These are phyloP conservation scores for Tolypocladium pustulatum DNA, from an alignment of 2,329 filamentous ascomycete genomes.

Conservation along the genomic window DNA sequence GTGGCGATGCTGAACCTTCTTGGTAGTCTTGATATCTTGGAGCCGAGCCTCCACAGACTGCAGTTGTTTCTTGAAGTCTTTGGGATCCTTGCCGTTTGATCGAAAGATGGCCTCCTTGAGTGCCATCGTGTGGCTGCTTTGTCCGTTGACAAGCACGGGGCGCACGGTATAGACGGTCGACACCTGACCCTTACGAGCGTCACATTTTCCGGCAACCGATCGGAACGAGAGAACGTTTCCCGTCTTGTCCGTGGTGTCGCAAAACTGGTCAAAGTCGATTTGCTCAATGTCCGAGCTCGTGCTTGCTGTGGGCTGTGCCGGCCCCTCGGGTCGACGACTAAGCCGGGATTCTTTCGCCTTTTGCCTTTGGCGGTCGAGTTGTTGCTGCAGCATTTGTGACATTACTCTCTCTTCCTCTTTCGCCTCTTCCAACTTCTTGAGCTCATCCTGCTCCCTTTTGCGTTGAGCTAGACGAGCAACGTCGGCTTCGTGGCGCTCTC, in stretches of 20 bases:
- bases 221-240: slow-evolving; percentile 59
- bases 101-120: slow-evolving; percentile 61
- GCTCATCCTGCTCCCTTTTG: slow-evolving; percentile 41
- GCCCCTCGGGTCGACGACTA: slow-evolving; percentile 40
- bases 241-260: slow-evolving; percentile 50
- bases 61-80: slow-evolving; percentile 64
- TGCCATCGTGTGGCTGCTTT: slow-evolving; percentile 53
- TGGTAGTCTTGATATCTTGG: slow-evolving; percentile 63
- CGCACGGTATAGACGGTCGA: slow-evolving; percentile 64
- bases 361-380: slow-evolving; percentile 56
- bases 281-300: slow-evolving; percentile 17
- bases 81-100: slow-evolving; percentile 44
- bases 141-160: slow-evolving; percentile 47
- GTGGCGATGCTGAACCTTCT: slow-evolving; percentile 64
- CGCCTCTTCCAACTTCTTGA: slow-evolving; percentile 43
- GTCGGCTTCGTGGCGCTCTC: slow-evolving; percentile 69
- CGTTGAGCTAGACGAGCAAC: slow-evolving; percentile 50
- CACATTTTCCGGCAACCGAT: slow-evolving; percentile 57
- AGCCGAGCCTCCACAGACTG: slow-evolving; percentile 68
- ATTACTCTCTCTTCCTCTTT: slow-evolving; percentile 62
- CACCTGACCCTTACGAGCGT: slow-evolving; percentile 54
- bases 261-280: slow-evolving; percentile 57
- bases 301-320: slow-evolving; percentile 15
- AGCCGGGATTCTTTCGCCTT: slow-evolving; percentile 54
- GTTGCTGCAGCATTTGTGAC: slow-evolving; percentile 61